Base-by-base conservation (phyloP, 257 asterid genomes). In the Rehmannia glutinosa region DNA sequence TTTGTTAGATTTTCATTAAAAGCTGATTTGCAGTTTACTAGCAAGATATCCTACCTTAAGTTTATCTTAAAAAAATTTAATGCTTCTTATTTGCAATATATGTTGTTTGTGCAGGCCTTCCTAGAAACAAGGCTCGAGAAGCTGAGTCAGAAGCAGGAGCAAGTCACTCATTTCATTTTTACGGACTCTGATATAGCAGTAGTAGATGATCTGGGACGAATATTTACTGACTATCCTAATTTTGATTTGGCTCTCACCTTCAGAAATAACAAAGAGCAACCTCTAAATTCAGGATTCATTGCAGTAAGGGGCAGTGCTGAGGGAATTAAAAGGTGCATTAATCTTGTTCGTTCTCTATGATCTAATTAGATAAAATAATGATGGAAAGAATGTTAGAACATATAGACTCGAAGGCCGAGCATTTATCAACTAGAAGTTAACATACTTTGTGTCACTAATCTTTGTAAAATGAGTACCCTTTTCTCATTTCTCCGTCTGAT, bases 171-270 rank as follows among this genome's bases (percentile, higher is more conserved):
- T 72, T 88, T 79, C 78, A 87, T 91, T 65, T 90, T 94, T 68
- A 91, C 96, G 1, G 97, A 91, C 81, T 94, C 99, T 1, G 99
- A 94, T 69, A 86, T 94, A 62, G 97, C 91, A 30, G 93, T 94
- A 23, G 79, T 94, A 47, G 83, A 77, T 74, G 87, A 94, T 74
- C 85, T 91, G 64, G 92, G 86, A 54, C 77, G 61, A 50, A 78
- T 87, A 60, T 94, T 87, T 74, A 65, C 73, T 0, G 85, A 87
- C 27, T 75, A 81, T 78, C 91, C 92, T 42, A 43, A 75, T 78
- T 88, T 88, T 79, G 90, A 91, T 77, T 68, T 94, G 67, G 95
- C 97, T 73, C 88, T 94, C 70, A 94, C 99, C 76, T 94, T 88
- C 77, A 84, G 97, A 57, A 94, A 94, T 84, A 94, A 94, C 90